Evolutionary conservation across 768 basidiomycete species (phyloP).

Genomic region (Asterophora lycoperdoides): DNA sequence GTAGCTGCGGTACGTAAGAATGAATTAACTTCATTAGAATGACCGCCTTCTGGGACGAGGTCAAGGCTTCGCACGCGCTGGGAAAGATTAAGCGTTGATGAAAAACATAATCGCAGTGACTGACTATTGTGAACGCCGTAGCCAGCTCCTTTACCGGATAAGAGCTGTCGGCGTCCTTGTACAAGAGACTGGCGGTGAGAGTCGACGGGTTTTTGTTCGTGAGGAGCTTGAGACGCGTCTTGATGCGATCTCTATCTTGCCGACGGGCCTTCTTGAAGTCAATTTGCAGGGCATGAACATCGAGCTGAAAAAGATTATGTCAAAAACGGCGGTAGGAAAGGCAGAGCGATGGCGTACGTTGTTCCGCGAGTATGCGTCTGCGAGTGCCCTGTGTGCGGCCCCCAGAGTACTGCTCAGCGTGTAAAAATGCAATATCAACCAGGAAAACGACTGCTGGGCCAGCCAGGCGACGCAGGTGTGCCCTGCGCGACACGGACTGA

Average conservation of each 20-base stretch:
- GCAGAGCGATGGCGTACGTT: slow-evolving; percentile 1
- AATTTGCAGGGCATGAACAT: slow-evolving; percentile 5
- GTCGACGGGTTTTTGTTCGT: slow-evolving; percentile 2
- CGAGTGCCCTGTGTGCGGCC: slow-evolving; percentile 3
- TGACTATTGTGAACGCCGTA: slow-evolving; percentile 16
- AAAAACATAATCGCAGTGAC: neutral
- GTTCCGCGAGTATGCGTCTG: slow-evolving; percentile 6
- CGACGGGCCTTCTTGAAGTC: slow-evolving; percentile 11
- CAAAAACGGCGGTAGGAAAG: neutral
- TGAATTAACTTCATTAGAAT: slow-evolving; percentile 5
- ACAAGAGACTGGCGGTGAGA: slow-evolving; percentile 8
- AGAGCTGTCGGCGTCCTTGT: slow-evolving; percentile 6
- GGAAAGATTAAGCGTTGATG: neutral
- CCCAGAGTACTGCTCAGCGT: slow-evolving; percentile 1
- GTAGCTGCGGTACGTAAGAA: slow-evolving; percentile 13
- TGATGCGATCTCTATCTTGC: slow-evolving; percentile 7
- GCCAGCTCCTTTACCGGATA: slow-evolving; percentile 14
- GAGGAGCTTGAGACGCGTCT: slow-evolving; percentile 3
- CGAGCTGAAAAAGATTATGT: slow-evolving; percentile 5
- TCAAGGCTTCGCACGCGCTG: slow-evolving; percentile 7
- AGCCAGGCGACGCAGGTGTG: slow-evolving; percentile 9
- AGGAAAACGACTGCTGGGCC: slow-evolving; percentile 9
- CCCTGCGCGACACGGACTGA: slow-evolving; percentile 9
- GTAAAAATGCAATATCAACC: slow-evolving; percentile 11
- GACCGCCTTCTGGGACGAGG: neutral